These are phyloP conservation scores for Xylona heveae DNA, from an alignment of 495 filamentous ascomycete genomes.

Conservation along the genomic window DNA sequence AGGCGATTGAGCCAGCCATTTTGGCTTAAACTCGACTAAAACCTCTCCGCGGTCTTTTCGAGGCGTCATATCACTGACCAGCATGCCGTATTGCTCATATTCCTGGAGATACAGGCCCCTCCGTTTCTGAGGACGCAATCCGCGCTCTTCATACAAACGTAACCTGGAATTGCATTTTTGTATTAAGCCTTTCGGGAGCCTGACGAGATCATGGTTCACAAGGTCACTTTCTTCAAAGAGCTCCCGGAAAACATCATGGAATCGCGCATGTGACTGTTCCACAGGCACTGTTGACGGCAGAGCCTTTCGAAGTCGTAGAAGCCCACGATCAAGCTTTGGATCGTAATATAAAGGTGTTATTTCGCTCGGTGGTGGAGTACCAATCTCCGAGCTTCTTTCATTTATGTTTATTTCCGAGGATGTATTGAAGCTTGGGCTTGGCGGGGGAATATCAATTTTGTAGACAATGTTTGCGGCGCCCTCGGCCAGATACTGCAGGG, in stretches of 20 bases:
- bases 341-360: not conserved
- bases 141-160: constrained; percentile 12
- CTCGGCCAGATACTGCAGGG: constrained; percentile 34
- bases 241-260: constrained; percentile 31
- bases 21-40: constrained; percentile 73
- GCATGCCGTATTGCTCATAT: constrained; percentile 37
- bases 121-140: constrained; percentile 22
- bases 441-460: constrained; percentile 22
- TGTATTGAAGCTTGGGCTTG: constrained; percentile 7
- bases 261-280: constrained; percentile 31
- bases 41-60: constrained; percentile 16
- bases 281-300: constrained; percentile 30
- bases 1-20: constrained; percentile 77
- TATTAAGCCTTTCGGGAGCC: constrained; percentile 24
- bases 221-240: constrained; percentile 35
- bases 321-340: constrained; percentile 21
- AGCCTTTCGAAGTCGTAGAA: constrained; percentile 46
- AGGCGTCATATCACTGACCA: constrained; percentile 66
- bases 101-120: constrained; percentile 35
- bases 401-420: too few species aligned
- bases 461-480: constrained; percentile 58
- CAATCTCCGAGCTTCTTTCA: too few species aligned
- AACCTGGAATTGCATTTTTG: constrained; percentile 30
- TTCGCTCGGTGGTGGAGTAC: not conserved
- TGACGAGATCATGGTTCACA: constrained; percentile 35